Conservation (phyloP, 192 early-diverging fungal species). For the Nowakowskiella sp. region DNA sequence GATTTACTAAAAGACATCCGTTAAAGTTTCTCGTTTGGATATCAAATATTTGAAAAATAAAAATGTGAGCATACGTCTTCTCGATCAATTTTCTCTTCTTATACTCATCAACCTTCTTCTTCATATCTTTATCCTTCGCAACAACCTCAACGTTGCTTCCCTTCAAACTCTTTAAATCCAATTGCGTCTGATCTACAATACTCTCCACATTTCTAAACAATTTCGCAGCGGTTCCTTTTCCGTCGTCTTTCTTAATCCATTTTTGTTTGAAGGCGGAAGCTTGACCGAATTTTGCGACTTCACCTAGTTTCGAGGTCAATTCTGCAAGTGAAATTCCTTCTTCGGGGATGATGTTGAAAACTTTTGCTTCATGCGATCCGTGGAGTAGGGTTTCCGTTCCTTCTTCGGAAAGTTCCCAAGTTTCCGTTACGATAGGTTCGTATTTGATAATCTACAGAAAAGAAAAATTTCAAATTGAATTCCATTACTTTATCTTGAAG, state of each 20-base stretch:
- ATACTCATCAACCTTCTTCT: constrained; percentile 45
- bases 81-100: constrained; percentile 45
- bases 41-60: background rate
- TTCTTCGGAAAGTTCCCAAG: constrained; percentile 81
- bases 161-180: constrained; percentile 62
- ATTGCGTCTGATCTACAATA: constrained; percentile 77
- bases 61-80: constrained; percentile 18
- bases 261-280: constrained; percentile 95
- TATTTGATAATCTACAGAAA: constrained; percentile 72
- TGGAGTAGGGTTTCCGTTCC: constrained; percentile 73
- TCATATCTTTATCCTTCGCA: constrained; percentile 54
- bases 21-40: constrained; percentile 22
- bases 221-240: background rate
- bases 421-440: constrained; percentile 66
- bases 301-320: constrained; percentile 52
- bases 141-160: constrained; percentile 52
- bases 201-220: constrained; percentile 43
- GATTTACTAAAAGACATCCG: constrained; percentile 53
- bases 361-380: constrained; percentile 88
- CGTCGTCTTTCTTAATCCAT: constrained; percentile 82
- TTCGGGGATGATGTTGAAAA: constrained; percentile 80
- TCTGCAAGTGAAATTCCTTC: constrained; percentile 82
- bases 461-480: constrained; percentile 2
- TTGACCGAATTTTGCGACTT: constrained; percentile 82
- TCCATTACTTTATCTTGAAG: background rate